A percentile compares a stretch with the other conserved stretches of the same genome.
These are phyloP conservation scores for Saksenaea vasiformis DNA, from an alignment of 371 early-diverging fungal species.

Conservation along the genomic window DNA sequence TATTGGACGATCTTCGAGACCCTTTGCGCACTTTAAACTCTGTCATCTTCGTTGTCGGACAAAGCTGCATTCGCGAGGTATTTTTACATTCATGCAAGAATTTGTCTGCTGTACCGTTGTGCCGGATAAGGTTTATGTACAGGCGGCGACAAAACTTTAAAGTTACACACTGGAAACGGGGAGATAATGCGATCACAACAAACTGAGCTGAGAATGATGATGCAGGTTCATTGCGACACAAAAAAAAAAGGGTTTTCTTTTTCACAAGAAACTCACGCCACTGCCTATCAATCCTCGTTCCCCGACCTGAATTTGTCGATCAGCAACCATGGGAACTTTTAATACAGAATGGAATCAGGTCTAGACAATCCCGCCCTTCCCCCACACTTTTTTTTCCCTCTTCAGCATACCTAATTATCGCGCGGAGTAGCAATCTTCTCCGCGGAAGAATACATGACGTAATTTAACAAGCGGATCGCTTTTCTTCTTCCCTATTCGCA, in stretches of 20 bases:
- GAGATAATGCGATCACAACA: neutral
- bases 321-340: slow-evolving; percentile 3
- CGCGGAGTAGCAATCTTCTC: too few relatives aligned
- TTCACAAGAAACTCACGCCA: slow-evolving; percentile 2
- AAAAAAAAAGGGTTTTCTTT: neutral
- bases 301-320: slow-evolving; percentile 6
- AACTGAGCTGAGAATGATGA: neutral
- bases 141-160: slow-evolving; percentile 1
- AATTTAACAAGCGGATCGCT: too few relatives aligned
- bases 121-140: slow-evolving; percentile 1
- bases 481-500: too few relatives aligned
- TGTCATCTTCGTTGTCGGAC: neutral
- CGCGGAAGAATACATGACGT: too few relatives aligned
- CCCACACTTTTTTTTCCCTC: neutral
- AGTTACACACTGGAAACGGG: slow-evolving; percentile 1
- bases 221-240: slow-evolving; percentile 6
- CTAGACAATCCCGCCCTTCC: slow-evolving; percentile 3
- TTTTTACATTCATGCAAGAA: slow-evolving; percentile 7
- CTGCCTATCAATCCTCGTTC: slow-evolving; percentile 6
- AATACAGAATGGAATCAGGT: slow-evolving; percentile 5
- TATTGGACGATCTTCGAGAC: slow-evolving; percentile 3
- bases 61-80: neutral
- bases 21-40: slow-evolving; percentile 4
- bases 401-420: too few relatives aligned
- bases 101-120: neutral